phyloP scores from a whole-genome alignment of 2,329 filamentous ascomycete genomes.

The Niveomyces coronatus region DNA sequence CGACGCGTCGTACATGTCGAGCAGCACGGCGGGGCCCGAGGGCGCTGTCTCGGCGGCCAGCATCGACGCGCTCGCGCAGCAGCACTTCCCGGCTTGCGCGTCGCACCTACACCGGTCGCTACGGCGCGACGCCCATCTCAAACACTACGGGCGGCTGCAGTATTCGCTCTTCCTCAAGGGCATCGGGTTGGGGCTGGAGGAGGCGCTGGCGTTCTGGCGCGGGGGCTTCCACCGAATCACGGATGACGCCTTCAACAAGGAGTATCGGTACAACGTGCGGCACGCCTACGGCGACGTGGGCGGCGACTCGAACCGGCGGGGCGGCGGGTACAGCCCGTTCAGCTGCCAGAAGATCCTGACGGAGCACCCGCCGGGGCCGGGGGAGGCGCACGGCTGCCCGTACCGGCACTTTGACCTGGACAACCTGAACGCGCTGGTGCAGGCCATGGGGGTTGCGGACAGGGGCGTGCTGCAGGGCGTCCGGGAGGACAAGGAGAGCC shows the following conservation, averaged over 20 bases:
- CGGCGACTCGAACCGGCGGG: constrained; percentile 77
- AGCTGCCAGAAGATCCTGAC: constrained; percentile 93
- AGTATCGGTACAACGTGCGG: constrained; percentile 95
- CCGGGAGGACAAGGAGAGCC: constrained; percentile 78
- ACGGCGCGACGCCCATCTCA: constrained; percentile 80
- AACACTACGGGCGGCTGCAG: constrained; percentile 86
- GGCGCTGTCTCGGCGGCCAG: constrained; percentile 65
- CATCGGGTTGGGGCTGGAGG: constrained; percentile 83
- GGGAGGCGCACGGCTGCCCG: constrained; percentile 90
- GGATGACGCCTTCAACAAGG: constrained; percentile 93
- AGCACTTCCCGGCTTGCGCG: constrained; percentile 91
- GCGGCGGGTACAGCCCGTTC: constrained; percentile 80
- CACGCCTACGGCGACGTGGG: constrained; percentile 93
- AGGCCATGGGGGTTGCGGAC: constrained; percentile 71
- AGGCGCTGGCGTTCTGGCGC: constrained; percentile 88
- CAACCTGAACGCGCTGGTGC: constrained; percentile 68
- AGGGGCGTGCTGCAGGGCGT: constrained; percentile 68
- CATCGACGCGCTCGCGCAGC: constrained; percentile 65
- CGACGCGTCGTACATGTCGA: constrained; percentile 66
- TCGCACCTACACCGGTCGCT: constrained; percentile 77
- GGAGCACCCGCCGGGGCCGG: constrained; percentile 75
- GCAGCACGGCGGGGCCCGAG: constrained; percentile 50
- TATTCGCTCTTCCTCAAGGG: constrained; percentile 97
- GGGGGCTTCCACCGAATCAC: constrained; percentile 74
- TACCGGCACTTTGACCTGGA: constrained; percentile 88